These are phyloP conservation scores for Backusella westeae DNA, from an alignment of 192 early-diverging fungal species.

Conservation along the genomic window DNA sequence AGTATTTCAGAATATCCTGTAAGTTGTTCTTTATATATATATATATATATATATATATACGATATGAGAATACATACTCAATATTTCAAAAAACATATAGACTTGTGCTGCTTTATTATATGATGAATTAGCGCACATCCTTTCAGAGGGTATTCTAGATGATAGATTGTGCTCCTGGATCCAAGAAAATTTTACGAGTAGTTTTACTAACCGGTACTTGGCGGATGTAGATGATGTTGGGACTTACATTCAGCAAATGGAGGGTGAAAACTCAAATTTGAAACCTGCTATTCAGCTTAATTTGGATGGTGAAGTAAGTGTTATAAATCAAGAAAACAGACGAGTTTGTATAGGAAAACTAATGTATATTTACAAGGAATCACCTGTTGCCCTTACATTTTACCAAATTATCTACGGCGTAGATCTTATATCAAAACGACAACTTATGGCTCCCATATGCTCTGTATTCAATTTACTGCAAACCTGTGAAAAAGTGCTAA, in stretches of 20 bases:
- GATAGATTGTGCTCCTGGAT: conserved; percentile 62
- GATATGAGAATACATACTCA: not conserved
- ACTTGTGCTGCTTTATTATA: conserved; percentile 65
- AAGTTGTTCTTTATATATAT: not conserved
- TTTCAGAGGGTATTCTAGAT: conserved; percentile 53
- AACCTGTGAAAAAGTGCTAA: conserved; percentile 61
- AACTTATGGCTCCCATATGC: conserved; percentile 50
- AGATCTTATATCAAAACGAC: not conserved
- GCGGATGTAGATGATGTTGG: conserved; percentile 35
- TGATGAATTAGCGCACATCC: conserved; percentile 69
- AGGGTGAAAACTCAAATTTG: conserved; percentile 13
- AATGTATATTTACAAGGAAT: not conserved
- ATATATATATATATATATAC: not conserved
- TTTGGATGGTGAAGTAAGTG: conserved; percentile 42
- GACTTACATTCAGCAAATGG: conserved; percentile 16
- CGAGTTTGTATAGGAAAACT: not conserved
- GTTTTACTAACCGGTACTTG: conserved; percentile 61
- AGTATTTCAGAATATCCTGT: conserved; percentile 43
- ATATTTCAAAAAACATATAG: conserved; percentile 36
- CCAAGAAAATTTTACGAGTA: conserved; percentile 57
- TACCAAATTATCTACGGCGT: conserved; percentile 2
- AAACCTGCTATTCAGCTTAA: conserved; percentile 44
- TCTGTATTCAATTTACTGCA: conserved; percentile 71
- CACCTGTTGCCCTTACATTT: conserved; percentile 4
- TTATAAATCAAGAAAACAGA: not conserved